Base-by-base conservation (phyloP, 805 yeast genomes). In the Nakazawaea peltata region DNA sequence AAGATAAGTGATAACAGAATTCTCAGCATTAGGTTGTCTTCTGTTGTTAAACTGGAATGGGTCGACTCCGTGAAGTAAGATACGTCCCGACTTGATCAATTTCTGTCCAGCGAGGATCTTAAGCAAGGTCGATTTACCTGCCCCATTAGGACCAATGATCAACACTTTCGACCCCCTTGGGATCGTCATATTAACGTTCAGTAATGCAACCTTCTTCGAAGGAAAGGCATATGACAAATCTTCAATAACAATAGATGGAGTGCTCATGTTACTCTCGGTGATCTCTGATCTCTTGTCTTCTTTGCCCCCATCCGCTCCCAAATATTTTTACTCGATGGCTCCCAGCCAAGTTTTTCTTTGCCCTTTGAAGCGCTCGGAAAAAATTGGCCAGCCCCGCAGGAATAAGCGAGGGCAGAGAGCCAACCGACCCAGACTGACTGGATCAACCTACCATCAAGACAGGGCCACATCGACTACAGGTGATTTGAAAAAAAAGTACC, bases 101-200 rank as follows among this genome's bases (percentile, higher is more conserved):
- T 92, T 86, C 49, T 90, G 90, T 3, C 98, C 98, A 0, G 97
- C 95, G 14, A 92, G 62, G 13, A 92, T 71, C 52, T 77, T 75
- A 43, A 92, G 65, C 28, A 92, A 55, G 0, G 98, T 92, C 1
- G 96, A 84, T 55, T 92, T 92, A 4, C 98, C 97, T 1, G 98
- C 97, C 14, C 98, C 98, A 48, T 88, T 88, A 10, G 97, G 94
- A 0, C 98, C 98, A 17, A 92, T 69, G 6, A 92, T 56, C 24
- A 92, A 62, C 9, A 88, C 75, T 41, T 95, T 69, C 1, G 90
- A 72, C 5, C 81, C 77, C 69, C 81, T 74, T 1, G 79, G 76
- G 15, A 92, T 67, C 10, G 61, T 45, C 27, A 92, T 49, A 25
- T 67, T 63, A 42, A 90, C 69, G 31, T 83, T 67, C 21, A 70